phyloP scores from a whole-genome alignment of 2,329 filamentous ascomycete genomes.

The Pseudogymnoascus sp. region DNA sequence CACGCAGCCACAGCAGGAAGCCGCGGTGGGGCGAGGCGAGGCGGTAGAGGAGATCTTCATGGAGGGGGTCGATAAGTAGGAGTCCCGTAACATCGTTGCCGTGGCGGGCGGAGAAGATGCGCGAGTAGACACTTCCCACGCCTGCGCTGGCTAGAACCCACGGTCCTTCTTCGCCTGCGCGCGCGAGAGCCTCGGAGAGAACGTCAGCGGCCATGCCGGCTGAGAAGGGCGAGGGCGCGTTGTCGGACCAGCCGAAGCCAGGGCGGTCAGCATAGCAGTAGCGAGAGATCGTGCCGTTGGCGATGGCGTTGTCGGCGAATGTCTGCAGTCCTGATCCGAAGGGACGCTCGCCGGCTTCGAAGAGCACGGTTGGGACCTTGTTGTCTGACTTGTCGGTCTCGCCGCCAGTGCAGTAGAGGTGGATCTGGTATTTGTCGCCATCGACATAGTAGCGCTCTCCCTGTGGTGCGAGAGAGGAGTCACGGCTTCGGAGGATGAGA shows the following conservation, averaged over 20 bases:
- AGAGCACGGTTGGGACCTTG: conserved; percentile 66
- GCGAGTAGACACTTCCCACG: conserved; percentile 78
- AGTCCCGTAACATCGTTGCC: conserved; percentile 65
- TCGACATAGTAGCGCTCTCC: conserved; percentile 77
- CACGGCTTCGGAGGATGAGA: conserved; percentile 69
- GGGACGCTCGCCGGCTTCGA: conserved; percentile 75
- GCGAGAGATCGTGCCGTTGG: conserved; percentile 72
- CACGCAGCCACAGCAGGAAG: conserved; percentile 79
- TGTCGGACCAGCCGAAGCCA: conserved; percentile 81
- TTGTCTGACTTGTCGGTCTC: conserved; percentile 46
- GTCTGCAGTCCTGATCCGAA: conserved; percentile 72
- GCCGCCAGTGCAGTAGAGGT: conserved; percentile 78
- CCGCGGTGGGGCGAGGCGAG: conserved; percentile 62
- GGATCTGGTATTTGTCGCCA: conserved; percentile 74
- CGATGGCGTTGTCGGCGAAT: conserved; percentile 66
- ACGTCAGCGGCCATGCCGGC: conserved; percentile 89
- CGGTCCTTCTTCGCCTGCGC: conserved; percentile 73
- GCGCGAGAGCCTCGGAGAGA: conserved; percentile 74
- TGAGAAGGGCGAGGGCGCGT: conserved; percentile 85
- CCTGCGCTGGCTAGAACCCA: conserved; percentile 85
- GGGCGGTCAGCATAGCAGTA: conserved; percentile 97
- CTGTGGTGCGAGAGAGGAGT: conserved; percentile 63
- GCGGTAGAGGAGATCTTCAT: conserved; percentile 72
- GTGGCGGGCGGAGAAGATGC: conserved; percentile 84
- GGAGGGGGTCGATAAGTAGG: conserved; percentile 77